Conservation (phyloP, 2,329 filamentous ascomycete genomes). For the Reticulascus tulasneorum region DNA sequence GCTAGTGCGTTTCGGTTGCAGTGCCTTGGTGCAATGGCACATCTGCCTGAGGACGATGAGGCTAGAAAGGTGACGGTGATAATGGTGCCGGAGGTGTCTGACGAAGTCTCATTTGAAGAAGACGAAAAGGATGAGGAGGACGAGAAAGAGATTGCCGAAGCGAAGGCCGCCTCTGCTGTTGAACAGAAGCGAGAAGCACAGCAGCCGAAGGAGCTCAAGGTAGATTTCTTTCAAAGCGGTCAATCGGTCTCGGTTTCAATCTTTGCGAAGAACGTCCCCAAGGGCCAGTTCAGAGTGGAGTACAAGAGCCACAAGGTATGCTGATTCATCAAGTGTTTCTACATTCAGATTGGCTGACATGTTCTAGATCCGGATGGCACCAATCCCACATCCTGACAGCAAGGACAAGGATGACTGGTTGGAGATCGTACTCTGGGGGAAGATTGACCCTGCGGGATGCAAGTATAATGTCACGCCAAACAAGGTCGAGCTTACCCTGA, state of each 20-base stretch:
- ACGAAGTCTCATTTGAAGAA: slow-evolving; percentile 8
- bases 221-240: slow-evolving; percentile 29
- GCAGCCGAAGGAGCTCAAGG: slow-evolving; percentile 26
- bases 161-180: slow-evolving; percentile 2
- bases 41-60: slow-evolving; percentile 38
- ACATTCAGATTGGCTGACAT: neutral
- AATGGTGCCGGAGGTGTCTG: slow-evolving; percentile 10
- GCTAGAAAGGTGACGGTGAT: slow-evolving; percentile 41
- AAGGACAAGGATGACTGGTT: slow-evolving; percentile 12
- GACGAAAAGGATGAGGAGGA: slow-evolving; percentile 21
- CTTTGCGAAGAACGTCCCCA: slow-evolving; percentile 38
- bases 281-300: slow-evolving; percentile 34
- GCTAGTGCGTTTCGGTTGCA: slow-evolving; percentile 44
- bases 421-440: slow-evolving; percentile 48
- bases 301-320: slow-evolving; percentile 20
- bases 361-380: slow-evolving; percentile 11
- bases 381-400: no score
- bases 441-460: slow-evolving; percentile 58
- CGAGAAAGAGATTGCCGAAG: slow-evolving; percentile 17
- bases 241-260: slow-evolving; percentile 33
- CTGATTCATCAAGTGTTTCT: slow-evolving; percentile 25
- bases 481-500: slow-evolving; percentile 74
- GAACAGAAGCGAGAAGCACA: slow-evolving; percentile 1
- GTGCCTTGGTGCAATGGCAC: slow-evolving; percentile 40
- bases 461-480: slow-evolving; percentile 65